Conservation (phyloP, 108 stramenopile genomes). For the Fragilariopsis cylindrus region DNA sequence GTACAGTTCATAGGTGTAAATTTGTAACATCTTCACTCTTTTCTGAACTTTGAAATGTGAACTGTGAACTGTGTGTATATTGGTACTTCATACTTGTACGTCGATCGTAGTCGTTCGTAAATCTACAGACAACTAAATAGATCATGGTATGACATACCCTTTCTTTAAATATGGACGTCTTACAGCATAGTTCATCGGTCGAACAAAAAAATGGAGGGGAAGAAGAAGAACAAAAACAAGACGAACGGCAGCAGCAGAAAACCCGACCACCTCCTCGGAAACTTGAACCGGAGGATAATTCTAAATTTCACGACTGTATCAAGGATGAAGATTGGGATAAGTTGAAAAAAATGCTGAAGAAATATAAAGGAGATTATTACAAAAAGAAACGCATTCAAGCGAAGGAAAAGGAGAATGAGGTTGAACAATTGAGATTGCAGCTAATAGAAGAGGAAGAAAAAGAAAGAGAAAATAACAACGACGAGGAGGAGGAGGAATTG, state of each 20-base stretch:
- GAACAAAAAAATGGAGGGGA: not conserved
- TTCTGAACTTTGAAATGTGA: too few species aligned
- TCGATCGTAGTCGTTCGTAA: too few species aligned
- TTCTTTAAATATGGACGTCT: not conserved
- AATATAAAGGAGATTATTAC: slow-evolving; percentile 21
- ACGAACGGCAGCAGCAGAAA: not conserved
- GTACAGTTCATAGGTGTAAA: too few species aligned
- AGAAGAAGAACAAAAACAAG: not conserved
- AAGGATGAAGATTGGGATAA: slow-evolving; percentile 23
- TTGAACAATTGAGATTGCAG: slow-evolving; percentile 1
- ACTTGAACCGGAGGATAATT: not conserved
- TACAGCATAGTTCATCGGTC: not conserved
- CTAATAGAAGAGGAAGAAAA: not conserved
- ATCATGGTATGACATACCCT: too few species aligned
- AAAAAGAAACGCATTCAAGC: slow-evolving; percentile 19
- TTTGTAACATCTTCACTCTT: too few species aligned
- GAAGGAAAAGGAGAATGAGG: slow-evolving; percentile 11
- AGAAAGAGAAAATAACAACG: not conserved
- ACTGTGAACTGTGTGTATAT: too few species aligned
- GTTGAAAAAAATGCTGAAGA: slow-evolving; percentile 19
- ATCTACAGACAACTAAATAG: too few species aligned
- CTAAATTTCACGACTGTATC: slow-evolving; percentile 24
- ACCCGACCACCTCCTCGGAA: not conserved
- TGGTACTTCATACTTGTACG: too few species aligned
- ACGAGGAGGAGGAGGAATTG: not conserved